Evolutionary conservation across 1,284 basidiomycete species (phyloP), one percentile per base, ranked within the genome.

Genomic region (Amylostereum areolatum): DNA sequence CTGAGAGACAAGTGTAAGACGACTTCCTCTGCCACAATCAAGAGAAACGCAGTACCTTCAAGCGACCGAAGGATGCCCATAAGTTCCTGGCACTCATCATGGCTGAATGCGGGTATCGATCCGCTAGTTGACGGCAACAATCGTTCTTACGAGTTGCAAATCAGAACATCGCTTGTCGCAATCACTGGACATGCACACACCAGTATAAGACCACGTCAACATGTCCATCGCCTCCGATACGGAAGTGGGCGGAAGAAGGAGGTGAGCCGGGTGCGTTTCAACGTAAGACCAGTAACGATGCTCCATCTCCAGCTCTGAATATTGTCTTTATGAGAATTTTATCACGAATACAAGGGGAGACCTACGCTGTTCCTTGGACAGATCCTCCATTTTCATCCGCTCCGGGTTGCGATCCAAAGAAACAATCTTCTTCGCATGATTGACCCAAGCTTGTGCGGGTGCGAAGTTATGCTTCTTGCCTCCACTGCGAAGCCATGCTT

Each of bases 261-360:
- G 65, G 60, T 89, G 86, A 0, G 83, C 83, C 0, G 87, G 87
- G 56, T 89, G 85, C 35, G 75, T 67, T 61, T 88, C 84, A 61
- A 89, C 74, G 60, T 80, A 89, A 2, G 77, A 69, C 87, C 87
- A 89, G 58, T 87, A 89, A 41, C 82, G 72, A 56, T 82, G 85
- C 58, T 87, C 84, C 60, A 79, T 72, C 50, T 89, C 84, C 27
- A 86, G 67, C 44, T 76, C 87, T 81, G 47, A 2, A 3, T 18
- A 18, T 18, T 18, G 18, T 18, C 18, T 18, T 18, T 18, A 18
- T 18, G 18, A 18, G 18, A 18, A 18, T 18, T 18, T 18, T 18
- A 18, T 18, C 18, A 18, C 18, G 18, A 39, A 42, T 30, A 27
- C 7, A 11, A 48, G 33, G 29, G 12, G 7, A 3, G 25, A 74